phyloP scores from a whole-genome alignment of 140 eudicot species.

The Flaveria floridana region DNA sequence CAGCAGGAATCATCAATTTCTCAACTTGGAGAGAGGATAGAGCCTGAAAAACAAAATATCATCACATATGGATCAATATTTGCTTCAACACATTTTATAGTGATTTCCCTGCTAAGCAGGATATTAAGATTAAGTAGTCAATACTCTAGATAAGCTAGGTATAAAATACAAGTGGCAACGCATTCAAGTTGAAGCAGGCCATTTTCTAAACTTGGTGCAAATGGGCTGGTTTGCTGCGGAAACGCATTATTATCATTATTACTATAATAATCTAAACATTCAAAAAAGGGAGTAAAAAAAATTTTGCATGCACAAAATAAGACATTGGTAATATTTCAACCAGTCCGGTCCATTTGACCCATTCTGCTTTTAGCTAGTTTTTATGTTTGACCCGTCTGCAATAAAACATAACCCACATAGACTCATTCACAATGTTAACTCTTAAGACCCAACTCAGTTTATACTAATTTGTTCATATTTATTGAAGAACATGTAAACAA shows the following conservation, averaged over 20 bases:
- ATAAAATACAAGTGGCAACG: not conserved
- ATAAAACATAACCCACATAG: not conserved
- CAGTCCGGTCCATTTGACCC: not conserved
- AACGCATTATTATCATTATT: not conserved
- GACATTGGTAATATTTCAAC: not conserved
- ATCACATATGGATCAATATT: not conserved
- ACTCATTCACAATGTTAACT: not conserved
- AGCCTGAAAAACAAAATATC: constrained; percentile 42
- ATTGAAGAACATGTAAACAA: not conserved
- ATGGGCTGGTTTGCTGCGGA: not conserved
- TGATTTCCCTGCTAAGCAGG: not conserved
- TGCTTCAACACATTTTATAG: not conserved
- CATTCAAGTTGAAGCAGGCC: not conserved
- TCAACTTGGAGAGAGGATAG: constrained; percentile 64
- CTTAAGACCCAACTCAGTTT: not conserved
- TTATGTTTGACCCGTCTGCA: not conserved
- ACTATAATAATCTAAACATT: not conserved
- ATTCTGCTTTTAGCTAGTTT: not conserved
- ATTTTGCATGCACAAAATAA: no score
- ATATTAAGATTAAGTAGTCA: not conserved
- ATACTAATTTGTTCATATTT: not conserved
- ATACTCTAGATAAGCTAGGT: not conserved
- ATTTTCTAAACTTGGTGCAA: not conserved
- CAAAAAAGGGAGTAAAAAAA: not conserved
- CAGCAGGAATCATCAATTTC: constrained; percentile 75